A percentile compares a stretch with the other conserved stretches of the same genome.
phyloP scores from a whole-genome alignment of 129 eudicot species.

The Flaveria trinervia region DNA sequence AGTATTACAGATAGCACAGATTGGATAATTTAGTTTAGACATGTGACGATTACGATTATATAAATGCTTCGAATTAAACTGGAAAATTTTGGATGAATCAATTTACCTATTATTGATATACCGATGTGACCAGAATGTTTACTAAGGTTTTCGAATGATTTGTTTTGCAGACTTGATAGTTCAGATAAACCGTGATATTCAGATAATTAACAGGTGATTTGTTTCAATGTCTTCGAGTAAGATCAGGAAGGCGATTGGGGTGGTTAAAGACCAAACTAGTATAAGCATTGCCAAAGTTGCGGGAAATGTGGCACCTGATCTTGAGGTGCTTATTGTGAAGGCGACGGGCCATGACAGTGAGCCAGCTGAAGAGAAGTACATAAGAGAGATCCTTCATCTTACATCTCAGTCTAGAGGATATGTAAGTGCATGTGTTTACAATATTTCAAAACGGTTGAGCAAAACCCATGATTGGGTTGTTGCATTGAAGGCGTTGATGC shows the following conservation, averaged over 20 bases:
- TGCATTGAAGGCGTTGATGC: conserved; percentile 64
- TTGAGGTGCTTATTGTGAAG: conserved; percentile 72
- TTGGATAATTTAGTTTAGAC: too few species aligned
- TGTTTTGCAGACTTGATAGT: conserved; percentile 24
- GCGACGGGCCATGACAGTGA: conserved; percentile 73
- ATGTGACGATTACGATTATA: too few species aligned
- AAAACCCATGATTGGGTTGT: conserved; percentile 75
- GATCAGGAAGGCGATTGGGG: conserved; percentile 71
- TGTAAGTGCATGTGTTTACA: conserved; percentile 52
- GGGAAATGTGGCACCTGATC: conserved; percentile 51
- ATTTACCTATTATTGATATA: too few species aligned
- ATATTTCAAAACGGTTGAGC: conserved; percentile 37
- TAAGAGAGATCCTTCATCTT: conserved; percentile 52
- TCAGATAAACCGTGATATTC: not conserved
- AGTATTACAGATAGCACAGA: too few species aligned
- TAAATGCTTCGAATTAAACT: too few species aligned
- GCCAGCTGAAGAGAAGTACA: conserved; percentile 60
- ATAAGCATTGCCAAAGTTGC: conserved; percentile 78
- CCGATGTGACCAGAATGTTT: too few species aligned
- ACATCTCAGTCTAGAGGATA: conserved; percentile 45
- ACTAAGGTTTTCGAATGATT: not conserved
- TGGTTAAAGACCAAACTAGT: conserved; percentile 82
- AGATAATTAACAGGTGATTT: conserved; percentile 3
- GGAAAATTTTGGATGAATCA: too few species aligned
- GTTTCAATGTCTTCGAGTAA: conserved; percentile 48